Evolutionary conservation across 768 basidiomycete species (phyloP), one percentile per base, ranked within the genome.

Genomic region (Leccinum subtestaceum): DNA sequence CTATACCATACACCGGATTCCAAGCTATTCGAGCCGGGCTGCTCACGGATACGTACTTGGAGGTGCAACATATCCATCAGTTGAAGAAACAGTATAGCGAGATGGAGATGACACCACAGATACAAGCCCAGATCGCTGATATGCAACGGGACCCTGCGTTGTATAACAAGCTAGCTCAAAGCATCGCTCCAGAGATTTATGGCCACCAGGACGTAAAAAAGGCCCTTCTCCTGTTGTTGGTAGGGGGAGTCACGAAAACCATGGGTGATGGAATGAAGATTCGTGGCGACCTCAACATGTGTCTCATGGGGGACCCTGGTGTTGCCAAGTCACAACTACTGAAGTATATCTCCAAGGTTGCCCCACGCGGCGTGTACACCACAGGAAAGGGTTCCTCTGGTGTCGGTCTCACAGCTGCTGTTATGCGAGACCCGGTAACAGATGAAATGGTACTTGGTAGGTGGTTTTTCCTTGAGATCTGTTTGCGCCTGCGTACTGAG

Each of bases 201-300:
- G 97, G 97, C 2, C 97, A 99, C 70, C 80, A 88, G 48, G 96
- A 99, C 70, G 93, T 99, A 50, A 99, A 99, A 76, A 98, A 98
- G 71, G 96, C 96, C 0, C 77, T 99, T 31, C 76, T 99, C 11
- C 76, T 99, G 5, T 79, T 99, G 2, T 83, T 99, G 13, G 93
- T 99, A 29, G 97, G 97, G 11, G 97, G 97, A 40, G 95, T 95
- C 2, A 97, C 93, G 48, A 99, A 99, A 76, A 80, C 84, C 38
- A 93, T 95, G 72, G 91, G 92, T 6, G 97, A 99, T 69, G 97
- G 97, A 13, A 94, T 99, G 93, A 98, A 93, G 75, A 98, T 99
- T 70, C 85, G 97, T 70, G 97, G 97, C 29, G 97, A 98, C 73
- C 80, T 99, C 76, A 99, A 99, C 67, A 79, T 99, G 17, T 99